Conservation (phyloP, 1,139 yeast genomes). For the Suhomyces anneliseae region DNA sequence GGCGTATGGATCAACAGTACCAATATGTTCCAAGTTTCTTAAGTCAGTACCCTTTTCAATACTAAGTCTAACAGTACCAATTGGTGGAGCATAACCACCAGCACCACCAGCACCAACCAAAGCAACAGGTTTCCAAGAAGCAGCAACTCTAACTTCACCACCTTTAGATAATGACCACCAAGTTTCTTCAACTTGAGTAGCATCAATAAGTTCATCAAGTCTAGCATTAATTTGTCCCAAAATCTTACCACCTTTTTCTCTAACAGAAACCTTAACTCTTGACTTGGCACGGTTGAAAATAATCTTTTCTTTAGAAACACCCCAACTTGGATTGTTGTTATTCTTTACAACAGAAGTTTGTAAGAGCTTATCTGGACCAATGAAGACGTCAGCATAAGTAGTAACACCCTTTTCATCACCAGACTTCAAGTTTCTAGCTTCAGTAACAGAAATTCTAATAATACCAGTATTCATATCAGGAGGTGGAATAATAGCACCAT, state of each 20-base stretch:
- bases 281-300: constrained; percentile 72
- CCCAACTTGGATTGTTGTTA: constrained; percentile 69
- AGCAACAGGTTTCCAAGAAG: constrained; percentile 86
- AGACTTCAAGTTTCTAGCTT: constrained; percentile 51
- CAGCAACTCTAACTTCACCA: constrained; percentile 70
- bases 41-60: constrained; percentile 70
- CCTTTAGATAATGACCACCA: constrained; percentile 71
- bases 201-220: constrained; percentile 71
- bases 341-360: constrained; percentile 62
- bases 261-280: constrained; percentile 63
- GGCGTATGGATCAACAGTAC: constrained; percentile 89
- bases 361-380: constrained; percentile 59
- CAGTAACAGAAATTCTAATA: constrained; percentile 55
- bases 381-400: constrained; percentile 68
- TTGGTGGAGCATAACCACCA: constrained; percentile 85
- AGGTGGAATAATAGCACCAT: constrained; percentile 83
- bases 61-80: constrained; percentile 83
- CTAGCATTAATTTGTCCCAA: constrained; percentile 64
- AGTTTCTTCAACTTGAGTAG: constrained; percentile 71
- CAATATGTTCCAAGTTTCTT: constrained; percentile 82
- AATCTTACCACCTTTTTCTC: constrained; percentile 56
- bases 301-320: constrained; percentile 64
- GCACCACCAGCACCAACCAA: constrained; percentile 65
- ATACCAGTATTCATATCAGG: constrained; percentile 95
- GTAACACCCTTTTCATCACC: constrained; percentile 48